Evolutionary conservation across 768 basidiomycete species (phyloP).

Genomic region (Lactarius quietus): DNA sequence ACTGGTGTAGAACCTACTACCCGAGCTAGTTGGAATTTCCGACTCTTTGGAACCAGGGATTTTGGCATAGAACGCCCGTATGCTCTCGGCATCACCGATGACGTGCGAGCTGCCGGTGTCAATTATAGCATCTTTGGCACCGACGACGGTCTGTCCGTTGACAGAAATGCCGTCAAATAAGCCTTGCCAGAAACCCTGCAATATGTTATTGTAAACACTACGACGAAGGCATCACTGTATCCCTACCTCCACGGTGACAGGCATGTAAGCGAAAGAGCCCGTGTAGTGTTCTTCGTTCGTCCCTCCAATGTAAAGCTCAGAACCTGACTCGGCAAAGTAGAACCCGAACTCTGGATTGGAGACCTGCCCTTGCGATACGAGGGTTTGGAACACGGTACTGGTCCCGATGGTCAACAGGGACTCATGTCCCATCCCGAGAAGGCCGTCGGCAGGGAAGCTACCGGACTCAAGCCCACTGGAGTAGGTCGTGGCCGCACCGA

Average conservation of each 20-base stretch:
- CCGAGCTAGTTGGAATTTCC: too few relatives aligned
- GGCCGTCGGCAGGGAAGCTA: conserved; percentile 38
- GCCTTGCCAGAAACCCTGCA: conserved; percentile 23
- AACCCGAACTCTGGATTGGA: conserved; percentile 45
- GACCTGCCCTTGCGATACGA: conserved; percentile 38
- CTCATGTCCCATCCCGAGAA: conserved; percentile 40
- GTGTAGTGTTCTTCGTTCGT: neutral
- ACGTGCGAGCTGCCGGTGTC: conserved; percentile 34
- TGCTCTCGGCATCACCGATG: conserved; percentile 21
- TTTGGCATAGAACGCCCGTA: neutral
- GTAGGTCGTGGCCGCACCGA: conserved; percentile 45
- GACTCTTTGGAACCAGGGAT: neutral
- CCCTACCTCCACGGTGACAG: conserved; percentile 2
- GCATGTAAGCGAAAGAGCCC: conserved; percentile 14
- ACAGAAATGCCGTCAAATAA: conserved; percentile 29
- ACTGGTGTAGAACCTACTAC: neutral
- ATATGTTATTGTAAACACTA: conserved; percentile 30
- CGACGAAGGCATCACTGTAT: conserved; percentile 14
- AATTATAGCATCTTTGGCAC: conserved; percentile 28
- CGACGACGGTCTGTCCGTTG: conserved; percentile 23
- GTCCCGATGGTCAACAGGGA: conserved; percentile 28
- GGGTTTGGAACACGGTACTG: conserved; percentile 37
- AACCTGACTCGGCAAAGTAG: conserved; percentile 27
- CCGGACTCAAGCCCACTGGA: conserved; percentile 32
- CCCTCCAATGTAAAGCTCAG: too few relatives aligned